These are phyloP conservation scores for Schoenoplectus tabernaemontani DNA, from an alignment of 202 grass and related monocot species.

Conservation along the genomic window DNA sequence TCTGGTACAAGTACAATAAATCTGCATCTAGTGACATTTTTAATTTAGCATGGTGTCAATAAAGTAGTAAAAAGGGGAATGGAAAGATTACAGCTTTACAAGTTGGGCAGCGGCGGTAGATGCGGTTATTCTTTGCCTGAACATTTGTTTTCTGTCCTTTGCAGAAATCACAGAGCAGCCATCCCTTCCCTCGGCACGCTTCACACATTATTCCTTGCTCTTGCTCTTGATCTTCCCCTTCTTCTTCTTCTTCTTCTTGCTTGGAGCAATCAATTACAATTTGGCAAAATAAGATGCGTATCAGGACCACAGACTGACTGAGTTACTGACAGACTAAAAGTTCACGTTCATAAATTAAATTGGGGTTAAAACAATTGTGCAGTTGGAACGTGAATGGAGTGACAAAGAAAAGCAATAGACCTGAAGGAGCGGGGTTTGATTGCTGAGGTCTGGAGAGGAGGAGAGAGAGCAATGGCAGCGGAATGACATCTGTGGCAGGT, in stretches of 20 bases:
- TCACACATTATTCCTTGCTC: slow-evolving; percentile 60
- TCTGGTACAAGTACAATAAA: not conserved
- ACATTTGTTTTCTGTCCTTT: slow-evolving; percentile 86
- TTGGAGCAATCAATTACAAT: slow-evolving; percentile 3
- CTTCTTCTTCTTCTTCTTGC: not conserved
- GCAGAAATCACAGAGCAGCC: slow-evolving; percentile 77
- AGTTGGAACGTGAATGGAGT: not conserved
- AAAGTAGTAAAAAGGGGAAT: no score
- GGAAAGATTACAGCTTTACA: slow-evolving; percentile 58
- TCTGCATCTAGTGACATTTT: not conserved
- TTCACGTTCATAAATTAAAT: no score
- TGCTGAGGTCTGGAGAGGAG: not conserved
- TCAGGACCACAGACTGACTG: not conserved
- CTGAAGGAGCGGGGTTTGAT: not conserved
- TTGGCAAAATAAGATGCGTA: not conserved
- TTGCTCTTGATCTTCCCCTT: slow-evolving; percentile 33
- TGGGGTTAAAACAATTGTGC: not conserved
- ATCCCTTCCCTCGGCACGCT: slow-evolving; percentile 51
- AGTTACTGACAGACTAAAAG: not conserved
- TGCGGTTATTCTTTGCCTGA: slow-evolving; percentile 50
- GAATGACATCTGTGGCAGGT: not conserved
- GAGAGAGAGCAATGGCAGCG: slow-evolving; percentile 8
- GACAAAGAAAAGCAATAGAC: not conserved
- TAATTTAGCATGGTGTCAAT: not conserved
- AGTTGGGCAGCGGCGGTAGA: slow-evolving; percentile 89